phyloP scores from a whole-genome alignment of 179 eudicot genomes.

The Vitellaria paradoxa region DNA sequence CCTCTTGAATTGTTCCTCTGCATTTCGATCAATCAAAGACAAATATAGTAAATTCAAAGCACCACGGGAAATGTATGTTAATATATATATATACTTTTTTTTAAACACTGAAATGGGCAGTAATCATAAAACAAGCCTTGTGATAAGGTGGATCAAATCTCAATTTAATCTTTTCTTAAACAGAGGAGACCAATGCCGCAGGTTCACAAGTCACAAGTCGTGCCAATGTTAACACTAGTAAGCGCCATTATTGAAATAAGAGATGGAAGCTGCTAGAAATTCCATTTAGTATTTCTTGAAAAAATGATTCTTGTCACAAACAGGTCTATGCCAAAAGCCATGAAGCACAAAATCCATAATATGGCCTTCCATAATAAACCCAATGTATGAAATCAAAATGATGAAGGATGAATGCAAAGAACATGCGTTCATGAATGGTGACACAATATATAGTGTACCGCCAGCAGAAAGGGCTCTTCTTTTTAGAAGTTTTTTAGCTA shows the following conservation, averaged over 20 bases:
- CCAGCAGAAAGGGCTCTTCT: too few relatives aligned
- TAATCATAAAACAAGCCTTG: background rate
- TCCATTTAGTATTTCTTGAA: too few relatives aligned
- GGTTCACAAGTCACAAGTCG: background rate
- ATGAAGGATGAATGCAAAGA: too few relatives aligned
- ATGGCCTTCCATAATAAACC: too few relatives aligned
- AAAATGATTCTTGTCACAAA: too few relatives aligned
- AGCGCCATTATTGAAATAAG: background rate
- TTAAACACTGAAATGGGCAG: background rate
- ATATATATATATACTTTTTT: too few relatives aligned
- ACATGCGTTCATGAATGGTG: too few relatives aligned
- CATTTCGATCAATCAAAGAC: constrained; percentile 16
- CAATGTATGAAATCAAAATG: too few relatives aligned
- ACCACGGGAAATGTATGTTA: background rate
- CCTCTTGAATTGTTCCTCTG: constrained; percentile 92
- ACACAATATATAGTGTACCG: too few relatives aligned
- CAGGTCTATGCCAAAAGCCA: too few relatives aligned
- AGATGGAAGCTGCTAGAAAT: background rate
- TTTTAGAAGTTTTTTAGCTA: too few relatives aligned
- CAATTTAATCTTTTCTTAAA: background rate
- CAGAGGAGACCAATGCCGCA: background rate
- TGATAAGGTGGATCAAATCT: background rate
- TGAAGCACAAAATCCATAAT: too few relatives aligned
- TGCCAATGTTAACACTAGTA: background rate
- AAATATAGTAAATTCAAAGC: background rate